Evolutionary conservation across 2,329 filamentous ascomycete species (phyloP).

Genomic region (Sarocladiaceae sp.): DNA sequence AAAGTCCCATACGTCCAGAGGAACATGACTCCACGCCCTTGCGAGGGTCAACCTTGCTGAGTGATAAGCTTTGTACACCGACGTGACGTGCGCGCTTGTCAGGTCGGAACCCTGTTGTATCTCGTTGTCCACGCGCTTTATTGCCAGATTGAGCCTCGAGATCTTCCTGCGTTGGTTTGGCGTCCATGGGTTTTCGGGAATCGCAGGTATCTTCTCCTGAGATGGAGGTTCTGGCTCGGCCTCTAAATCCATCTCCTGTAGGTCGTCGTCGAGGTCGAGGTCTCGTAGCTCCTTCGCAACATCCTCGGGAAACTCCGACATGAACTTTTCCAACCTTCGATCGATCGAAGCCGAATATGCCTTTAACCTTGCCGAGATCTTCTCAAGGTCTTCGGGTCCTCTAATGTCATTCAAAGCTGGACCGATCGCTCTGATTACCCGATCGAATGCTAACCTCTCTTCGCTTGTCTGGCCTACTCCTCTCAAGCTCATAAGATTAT

Average conservation of each 20-base stretch:
- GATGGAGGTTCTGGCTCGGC: background rate
- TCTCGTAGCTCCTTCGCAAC: conserved; percentile 26
- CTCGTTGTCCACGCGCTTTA: conserved; percentile 23
- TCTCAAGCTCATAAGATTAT: conserved; percentile 32
- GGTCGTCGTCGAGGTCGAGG: conserved; percentile 18
- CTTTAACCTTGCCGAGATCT: conserved; percentile 26
- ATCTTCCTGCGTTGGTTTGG: conserved; percentile 32
- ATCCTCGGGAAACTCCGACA: conserved; percentile 16
- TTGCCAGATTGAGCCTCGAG: conserved; percentile 26
- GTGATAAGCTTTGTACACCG: conserved; percentile 45
- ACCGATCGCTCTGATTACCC: conserved; percentile 28
- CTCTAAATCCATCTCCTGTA: too few species aligned
- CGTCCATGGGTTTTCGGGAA: conserved; percentile 30
- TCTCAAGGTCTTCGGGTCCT: conserved; percentile 27
- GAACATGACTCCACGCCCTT: conserved; percentile 46
- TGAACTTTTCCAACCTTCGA: conserved; percentile 25
- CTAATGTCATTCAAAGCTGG: conserved; percentile 23
- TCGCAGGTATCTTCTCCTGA: conserved; percentile 22
- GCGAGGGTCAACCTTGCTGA: conserved; percentile 37
- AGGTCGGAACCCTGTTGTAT: conserved; percentile 20
- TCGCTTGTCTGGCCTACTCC: conserved; percentile 27
- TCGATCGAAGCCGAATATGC: conserved; percentile 29
- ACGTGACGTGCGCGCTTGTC: conserved; percentile 28
- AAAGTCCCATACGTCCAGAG: conserved; percentile 53
- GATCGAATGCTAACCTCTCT: conserved; percentile 27